Evolutionary conservation across 352 stramenopile genomes (phyloP).

Genomic region (Detonula confervacea): DNA sequence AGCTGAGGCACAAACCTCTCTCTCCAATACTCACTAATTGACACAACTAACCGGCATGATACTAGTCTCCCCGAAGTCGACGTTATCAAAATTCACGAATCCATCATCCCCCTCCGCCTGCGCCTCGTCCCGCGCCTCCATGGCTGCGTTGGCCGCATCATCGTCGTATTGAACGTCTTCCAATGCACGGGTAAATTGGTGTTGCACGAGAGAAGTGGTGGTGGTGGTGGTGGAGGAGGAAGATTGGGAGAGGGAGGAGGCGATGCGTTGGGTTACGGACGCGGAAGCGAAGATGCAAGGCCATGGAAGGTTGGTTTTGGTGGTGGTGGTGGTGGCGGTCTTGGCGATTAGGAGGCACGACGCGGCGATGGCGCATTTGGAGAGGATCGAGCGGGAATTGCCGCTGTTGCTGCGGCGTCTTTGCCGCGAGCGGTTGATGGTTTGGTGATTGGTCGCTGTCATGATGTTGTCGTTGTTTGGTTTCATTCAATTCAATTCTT

Average conservation of each 20-base stretch:
- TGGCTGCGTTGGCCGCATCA: not conserved
- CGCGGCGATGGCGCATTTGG: too few species aligned
- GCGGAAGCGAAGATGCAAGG: not conserved
- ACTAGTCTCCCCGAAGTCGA: conserved; percentile 69
- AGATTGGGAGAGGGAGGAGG: not conserved
- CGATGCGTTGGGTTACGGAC: conserved; percentile 1
- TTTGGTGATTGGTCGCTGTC: too few species aligned
- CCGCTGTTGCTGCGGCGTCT: too few species aligned
- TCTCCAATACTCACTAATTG: conserved; percentile 85
- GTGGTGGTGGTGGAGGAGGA: not conserved
- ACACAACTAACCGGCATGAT: conserved; percentile 81
- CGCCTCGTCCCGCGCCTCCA: not conserved
- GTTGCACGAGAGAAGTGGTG: not conserved
- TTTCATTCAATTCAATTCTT: too few species aligned
- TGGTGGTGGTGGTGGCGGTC: not conserved
- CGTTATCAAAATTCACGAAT: conserved; percentile 1
- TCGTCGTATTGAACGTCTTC: conserved; percentile 3
- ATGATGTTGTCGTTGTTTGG: too few species aligned
- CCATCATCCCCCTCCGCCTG: not conserved
- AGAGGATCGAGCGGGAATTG: too few species aligned
- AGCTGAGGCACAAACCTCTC: too few species aligned
- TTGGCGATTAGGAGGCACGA: too few species aligned
- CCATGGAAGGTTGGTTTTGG: not conserved
- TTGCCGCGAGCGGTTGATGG: too few species aligned
- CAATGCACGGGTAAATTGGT: conserved; percentile 16